These are phyloP conservation scores for Paralagenidium karlingii DNA, from an alignment of 352 stramenopile species.

Conservation along the genomic window DNA sequence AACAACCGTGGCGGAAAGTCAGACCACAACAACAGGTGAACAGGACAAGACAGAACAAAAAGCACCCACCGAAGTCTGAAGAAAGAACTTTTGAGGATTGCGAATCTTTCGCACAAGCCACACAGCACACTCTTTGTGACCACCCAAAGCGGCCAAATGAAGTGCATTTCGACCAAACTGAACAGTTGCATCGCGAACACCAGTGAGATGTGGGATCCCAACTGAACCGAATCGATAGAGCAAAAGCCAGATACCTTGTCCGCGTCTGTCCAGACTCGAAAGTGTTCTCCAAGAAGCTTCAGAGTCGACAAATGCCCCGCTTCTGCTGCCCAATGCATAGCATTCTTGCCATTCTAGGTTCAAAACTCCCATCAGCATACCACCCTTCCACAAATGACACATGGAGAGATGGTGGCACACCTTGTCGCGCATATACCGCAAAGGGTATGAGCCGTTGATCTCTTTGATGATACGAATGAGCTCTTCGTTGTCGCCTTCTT, in stretches of 20 bases:
- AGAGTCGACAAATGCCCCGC: conserved; percentile 61
- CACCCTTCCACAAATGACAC: not conserved
- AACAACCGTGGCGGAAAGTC: too few relatives aligned
- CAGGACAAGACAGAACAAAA: not conserved
- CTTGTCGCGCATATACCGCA: conserved; percentile 78
- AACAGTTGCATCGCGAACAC: not conserved
- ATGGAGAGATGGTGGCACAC: conserved; percentile 11
- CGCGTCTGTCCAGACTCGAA: conserved; percentile 57
- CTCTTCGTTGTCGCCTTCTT: conserved; percentile 73
- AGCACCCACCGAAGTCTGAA: conserved; percentile 38
- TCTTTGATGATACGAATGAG: conserved; percentile 66
- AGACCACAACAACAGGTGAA: conserved; percentile 3
- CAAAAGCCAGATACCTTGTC: conserved; percentile 58
- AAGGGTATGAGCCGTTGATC: conserved; percentile 62
- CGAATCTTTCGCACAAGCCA: conserved; percentile 63
- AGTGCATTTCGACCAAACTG: conserved; percentile 79
- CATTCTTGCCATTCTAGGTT: conserved; percentile 74
- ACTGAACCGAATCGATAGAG: too few relatives aligned
- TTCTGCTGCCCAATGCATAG: conserved; percentile 76
- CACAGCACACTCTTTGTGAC: conserved; percentile 73
- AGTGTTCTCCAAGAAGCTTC: conserved; percentile 71
- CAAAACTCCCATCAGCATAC: not conserved
- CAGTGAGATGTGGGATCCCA: not conserved
- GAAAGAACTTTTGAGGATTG: conserved; percentile 58
- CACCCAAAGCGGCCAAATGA: conserved; percentile 63